A percentile compares a stretch with the other conserved stretches of the same genome.
phyloP scores from a whole-genome alignment of 176 grass and related monocot genomes.

The barley (Hordeum vulgare) region MorexV3_pseudomolecules_assembly NC_058524.1:114959812-114960311 shows the following conservation, averaged over 20 bases:
- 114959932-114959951: not conserved
- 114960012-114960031: constrained; percentile 22
- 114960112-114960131: not conserved
- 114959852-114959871: not conserved
- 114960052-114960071: not conserved
- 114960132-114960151: not conserved
- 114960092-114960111: too few species aligned
- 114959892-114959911: not conserved
- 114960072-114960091: not conserved
- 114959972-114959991: not conserved
- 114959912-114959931: not conserved
- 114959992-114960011: not conserved
- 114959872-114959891: not conserved
- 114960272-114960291: not conserved
- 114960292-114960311: too few species aligned
- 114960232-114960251: not conserved
- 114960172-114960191: not conserved
- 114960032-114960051: not conserved
- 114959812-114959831: too few species aligned
- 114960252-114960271: not conserved
- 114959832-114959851: not conserved
- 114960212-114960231: not conserved
- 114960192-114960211: not conserved
- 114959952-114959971: not conserved
- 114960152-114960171: not conserved